These are phyloP conservation scores for Moesziomyces parantarcticus DNA, from an alignment of 1,284 basidiomycete genomes.

Conservation along the genomic window DNA sequence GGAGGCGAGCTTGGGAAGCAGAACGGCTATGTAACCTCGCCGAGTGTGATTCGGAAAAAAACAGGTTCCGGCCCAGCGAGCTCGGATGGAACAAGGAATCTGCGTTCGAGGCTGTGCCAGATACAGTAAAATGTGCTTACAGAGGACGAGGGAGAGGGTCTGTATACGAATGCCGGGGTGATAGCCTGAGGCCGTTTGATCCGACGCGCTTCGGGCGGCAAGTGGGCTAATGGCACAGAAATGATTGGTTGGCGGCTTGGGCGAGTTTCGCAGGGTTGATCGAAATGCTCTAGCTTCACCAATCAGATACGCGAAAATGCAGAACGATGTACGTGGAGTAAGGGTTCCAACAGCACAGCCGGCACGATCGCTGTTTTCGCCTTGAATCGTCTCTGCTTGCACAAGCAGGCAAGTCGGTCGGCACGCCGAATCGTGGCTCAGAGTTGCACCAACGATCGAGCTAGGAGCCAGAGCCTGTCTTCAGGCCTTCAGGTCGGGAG, in stretches of 20 bases:
- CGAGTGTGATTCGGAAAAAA: background rate
- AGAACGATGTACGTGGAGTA: conserved; percentile 21
- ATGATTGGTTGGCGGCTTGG: conserved; percentile 11
- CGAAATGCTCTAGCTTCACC: conserved; percentile 9
- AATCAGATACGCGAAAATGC: conserved; percentile 31
- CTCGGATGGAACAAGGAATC: no score
- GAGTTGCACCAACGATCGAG: background rate
- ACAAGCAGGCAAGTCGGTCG: background rate
- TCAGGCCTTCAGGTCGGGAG: background rate
- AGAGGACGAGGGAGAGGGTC: background rate
- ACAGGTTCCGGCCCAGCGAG: background rate
- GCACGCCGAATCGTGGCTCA: background rate
- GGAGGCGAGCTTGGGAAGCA: no score
- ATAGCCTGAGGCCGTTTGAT: conserved; percentile 34
- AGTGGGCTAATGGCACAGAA: conserved; percentile 6
- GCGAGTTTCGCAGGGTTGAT: conserved; percentile 1
- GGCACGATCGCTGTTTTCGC: conserved; percentile 10
- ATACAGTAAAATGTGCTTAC: background rate
- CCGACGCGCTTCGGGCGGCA: conserved; percentile 22
- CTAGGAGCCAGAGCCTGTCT: background rate
- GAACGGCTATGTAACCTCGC: background rate
- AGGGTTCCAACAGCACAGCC: conserved; percentile 6
- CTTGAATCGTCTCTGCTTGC: background rate
- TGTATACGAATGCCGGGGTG: conserved; percentile 14
- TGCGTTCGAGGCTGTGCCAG: background rate